Conservation (phyloP, 164 flowering plant genomes). For the Paratinospora sagittata region DNA sequence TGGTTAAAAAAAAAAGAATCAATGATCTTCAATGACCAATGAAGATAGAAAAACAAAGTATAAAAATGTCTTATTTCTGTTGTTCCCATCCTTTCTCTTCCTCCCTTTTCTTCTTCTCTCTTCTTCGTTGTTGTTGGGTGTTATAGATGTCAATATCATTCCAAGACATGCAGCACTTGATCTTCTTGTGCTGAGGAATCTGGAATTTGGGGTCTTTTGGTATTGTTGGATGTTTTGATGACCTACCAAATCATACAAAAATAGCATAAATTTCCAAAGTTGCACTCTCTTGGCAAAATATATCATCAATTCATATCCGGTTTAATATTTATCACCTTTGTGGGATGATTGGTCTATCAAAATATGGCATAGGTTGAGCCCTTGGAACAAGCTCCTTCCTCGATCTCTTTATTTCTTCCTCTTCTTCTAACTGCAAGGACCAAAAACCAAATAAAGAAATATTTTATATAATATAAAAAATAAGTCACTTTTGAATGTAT, state of each 20-base stretch:
- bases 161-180: constrained; percentile 60
- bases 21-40: constrained; percentile 7
- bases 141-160: constrained; percentile 36
- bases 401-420: constrained; percentile 74
- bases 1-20: background rate
- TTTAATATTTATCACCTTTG: constrained; percentile 42
- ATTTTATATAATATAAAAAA: too few relatives aligned
- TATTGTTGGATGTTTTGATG: constrained; percentile 62
- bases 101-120: background rate
- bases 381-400: constrained; percentile 85
- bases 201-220: constrained; percentile 83
- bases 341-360: constrained; percentile 89
- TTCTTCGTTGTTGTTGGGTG: constrained; percentile 17
- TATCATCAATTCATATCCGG: background rate
- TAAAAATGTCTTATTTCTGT: background rate
- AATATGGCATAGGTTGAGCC: constrained; percentile 99
- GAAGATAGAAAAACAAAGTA: background rate
- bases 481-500: too few relatives aligned
- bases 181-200: constrained; percentile 73
- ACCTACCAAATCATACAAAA: constrained; percentile 33
- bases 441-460: too few relatives aligned
- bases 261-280: too few relatives aligned
- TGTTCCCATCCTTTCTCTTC: background rate
- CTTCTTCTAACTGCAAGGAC: too few relatives aligned
- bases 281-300: too few relatives aligned